These are phyloP conservation scores for Xylariaceae sp. DNA, from an alignment of 2,329 filamentous ascomycete species.

Conservation along the genomic window DNA sequence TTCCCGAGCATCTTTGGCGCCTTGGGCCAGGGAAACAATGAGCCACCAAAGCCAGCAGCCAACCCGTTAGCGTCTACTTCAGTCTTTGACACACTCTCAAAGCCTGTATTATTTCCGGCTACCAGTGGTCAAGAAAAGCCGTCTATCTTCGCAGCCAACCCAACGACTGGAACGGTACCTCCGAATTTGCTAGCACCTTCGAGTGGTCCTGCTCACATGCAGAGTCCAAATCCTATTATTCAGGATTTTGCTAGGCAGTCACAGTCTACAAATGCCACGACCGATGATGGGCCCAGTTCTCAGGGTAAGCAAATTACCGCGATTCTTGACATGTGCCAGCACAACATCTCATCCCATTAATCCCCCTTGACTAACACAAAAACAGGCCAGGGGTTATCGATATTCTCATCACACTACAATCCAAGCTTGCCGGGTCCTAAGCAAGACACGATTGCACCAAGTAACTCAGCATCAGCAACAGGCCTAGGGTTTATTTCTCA, in stretches of 20 bases:
- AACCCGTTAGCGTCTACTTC: background rate
- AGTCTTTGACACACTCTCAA: background rate
- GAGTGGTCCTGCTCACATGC: background rate
- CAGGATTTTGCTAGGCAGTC: background rate
- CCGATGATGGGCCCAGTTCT: background rate
- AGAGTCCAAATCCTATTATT: background rate
- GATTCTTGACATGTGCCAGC: background rate
- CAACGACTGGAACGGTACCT: background rate
- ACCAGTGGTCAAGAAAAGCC: background rate
- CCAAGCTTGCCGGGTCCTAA: background rate
- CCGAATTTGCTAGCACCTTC: conserved; percentile 2
- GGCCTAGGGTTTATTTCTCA: background rate
- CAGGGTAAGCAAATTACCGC: conserved; percentile 6
- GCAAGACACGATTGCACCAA: background rate
- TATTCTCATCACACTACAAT: background rate
- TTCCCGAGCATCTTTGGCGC: conserved; percentile 3
- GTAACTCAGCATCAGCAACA: background rate
- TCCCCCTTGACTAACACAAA: conserved; percentile 3
- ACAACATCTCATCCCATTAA: background rate
- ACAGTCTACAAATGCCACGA: background rate
- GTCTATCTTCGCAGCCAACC: background rate
- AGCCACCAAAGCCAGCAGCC: background rate
- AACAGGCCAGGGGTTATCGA: background rate
- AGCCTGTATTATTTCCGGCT: conserved; percentile 3
- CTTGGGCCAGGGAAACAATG: background rate